Evolutionary conservation across 176 grass and related monocot genomes (phyloP).

Genomic region (Oryza rufipogon): DNA sequence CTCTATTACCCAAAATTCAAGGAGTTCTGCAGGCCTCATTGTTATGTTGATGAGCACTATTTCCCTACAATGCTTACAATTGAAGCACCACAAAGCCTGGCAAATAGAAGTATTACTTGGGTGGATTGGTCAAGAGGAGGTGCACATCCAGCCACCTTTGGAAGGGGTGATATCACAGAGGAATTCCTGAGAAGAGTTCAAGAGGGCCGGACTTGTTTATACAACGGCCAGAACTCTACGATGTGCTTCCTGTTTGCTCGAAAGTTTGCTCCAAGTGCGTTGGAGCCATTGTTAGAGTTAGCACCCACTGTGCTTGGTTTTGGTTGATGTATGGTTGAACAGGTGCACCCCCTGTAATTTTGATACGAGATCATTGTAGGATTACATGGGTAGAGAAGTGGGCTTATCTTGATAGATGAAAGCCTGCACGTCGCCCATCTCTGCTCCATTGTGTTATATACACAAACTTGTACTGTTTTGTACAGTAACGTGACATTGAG

Average conservation of each 20-base stretch:
- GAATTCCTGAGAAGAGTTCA: slow-evolving; percentile 73
- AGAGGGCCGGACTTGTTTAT: slow-evolving; percentile 61
- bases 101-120: slow-evolving; percentile 88
- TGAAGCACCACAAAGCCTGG: slow-evolving; percentile 70
- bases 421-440: not conserved
- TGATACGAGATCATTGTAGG: slow-evolving; percentile 50
- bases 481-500: slow-evolving; percentile 48
- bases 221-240: slow-evolving; percentile 63
- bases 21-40: slow-evolving; percentile 76
- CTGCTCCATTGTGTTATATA: slow-evolving; percentile 30
- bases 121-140: slow-evolving; percentile 98
- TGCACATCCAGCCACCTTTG: slow-evolving; percentile 96
- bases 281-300: slow-evolving; percentile 77
- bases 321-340: slow-evolving; percentile 43
- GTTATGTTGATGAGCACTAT: slow-evolving; percentile 97
- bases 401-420: slow-evolving; percentile 21
- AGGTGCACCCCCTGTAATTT: slow-evolving; percentile 42
- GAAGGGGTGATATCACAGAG: slow-evolving; percentile 63
- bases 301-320: slow-evolving; percentile 59
- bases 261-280: slow-evolving; percentile 83
- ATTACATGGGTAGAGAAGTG: slow-evolving; percentile 39
- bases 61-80: slow-evolving; percentile 90
- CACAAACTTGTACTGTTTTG: slow-evolving; percentile 47
- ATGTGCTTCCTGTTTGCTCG: slow-evolving; percentile 85
- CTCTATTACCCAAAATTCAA: slow-evolving; percentile 89